Base-by-base conservation (phyloP, 768 basidiomycete genomes). In the Trametes cingulata region DNA sequence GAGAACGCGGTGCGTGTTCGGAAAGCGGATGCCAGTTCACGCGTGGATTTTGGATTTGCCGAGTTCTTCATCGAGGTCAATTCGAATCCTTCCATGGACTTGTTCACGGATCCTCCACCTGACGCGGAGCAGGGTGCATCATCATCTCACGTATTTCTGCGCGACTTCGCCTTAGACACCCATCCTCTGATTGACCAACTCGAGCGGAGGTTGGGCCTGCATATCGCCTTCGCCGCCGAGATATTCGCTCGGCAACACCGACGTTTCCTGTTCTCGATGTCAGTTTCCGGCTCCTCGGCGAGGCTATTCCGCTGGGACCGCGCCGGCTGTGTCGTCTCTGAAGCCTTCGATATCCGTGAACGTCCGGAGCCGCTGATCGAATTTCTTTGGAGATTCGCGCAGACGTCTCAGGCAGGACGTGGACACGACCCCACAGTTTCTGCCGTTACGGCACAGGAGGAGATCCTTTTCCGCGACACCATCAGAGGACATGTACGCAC, bases 291-390 rank as follows among this genome's bases (percentile, higher is more conserved):
- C 36, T 61, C 64, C 0, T 54, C 47, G 24, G 73, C 64, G 6
- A 69, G 75, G 3, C 54, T 77, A 35, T 64, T 76, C 33, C 67
- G 70, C 4, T 67, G 68, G 60, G 76, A 77, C 53, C 67, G 74
- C 6, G 58, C 71, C 4, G 77, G 72, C 2, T 66, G 63, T 5
- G 61, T 76, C 17, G 72, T 75, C 6, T 63, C 73, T 0, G 51
- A 56, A 15, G 22, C 49, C 0, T 74, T 77, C 64, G 57, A 72
- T 53, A 71, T 68, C 36, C 47, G 57, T 0, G 13, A 64, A 7
- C n/a, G 70, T 1, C 61, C 65, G 12, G 50, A 62, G 15, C 19
- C 61, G 0, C 61, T 78, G 1, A 49, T 66, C 7, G 67, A 72
- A 5, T 77, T 75, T 52, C 52, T 77, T 9, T 70, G 66, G 65